Conservation (phyloP, 2,329 filamentous ascomycete species). For the Dendryphion nanum region DNA sequence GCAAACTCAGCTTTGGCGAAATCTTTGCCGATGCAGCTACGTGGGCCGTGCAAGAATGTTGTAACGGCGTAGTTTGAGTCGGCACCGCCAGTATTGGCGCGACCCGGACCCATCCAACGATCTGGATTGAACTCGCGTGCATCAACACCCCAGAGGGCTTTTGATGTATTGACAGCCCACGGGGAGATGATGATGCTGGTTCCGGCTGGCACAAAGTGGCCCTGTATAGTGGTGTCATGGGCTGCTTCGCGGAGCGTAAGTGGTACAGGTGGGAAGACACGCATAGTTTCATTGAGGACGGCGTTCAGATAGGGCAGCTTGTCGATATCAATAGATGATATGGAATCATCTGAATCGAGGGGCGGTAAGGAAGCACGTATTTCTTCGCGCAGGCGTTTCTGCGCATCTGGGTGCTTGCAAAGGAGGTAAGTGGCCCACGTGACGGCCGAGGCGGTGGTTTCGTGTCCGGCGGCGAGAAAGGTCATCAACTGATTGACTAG, state of each 20-base stretch:
- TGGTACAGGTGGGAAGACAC: constrained; percentile 70
- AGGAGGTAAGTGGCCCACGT: constrained; percentile 56
- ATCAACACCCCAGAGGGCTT: constrained; percentile 72
- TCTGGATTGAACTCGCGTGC: constrained; percentile 74
- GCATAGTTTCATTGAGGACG: constrained; percentile 74
- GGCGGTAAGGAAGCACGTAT: constrained; percentile 48
- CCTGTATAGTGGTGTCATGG: constrained; percentile 63
- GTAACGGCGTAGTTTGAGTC: constrained; percentile 73
- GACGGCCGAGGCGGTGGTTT: constrained; percentile 56
- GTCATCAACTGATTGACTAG: constrained; percentile 91
- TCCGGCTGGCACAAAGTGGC: constrained; percentile 65
- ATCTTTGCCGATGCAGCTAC: constrained; percentile 78
- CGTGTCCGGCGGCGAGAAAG: constrained; percentile 70
- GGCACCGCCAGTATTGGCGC: constrained; percentile 66
- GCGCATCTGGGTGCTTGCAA: constrained; percentile 49
- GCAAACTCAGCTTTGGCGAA: constrained; percentile 87
- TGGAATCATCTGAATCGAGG: constrained; percentile 36
- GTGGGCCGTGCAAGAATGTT: constrained; percentile 82
- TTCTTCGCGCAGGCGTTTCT: constrained; percentile 51
- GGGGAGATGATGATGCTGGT: constrained; percentile 66
- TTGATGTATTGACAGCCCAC: constrained; percentile 68
- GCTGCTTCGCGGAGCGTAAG: constrained; percentile 66
- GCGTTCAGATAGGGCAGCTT: constrained; percentile 73
- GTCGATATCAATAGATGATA: constrained; percentile 63
- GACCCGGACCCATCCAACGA: constrained; percentile 48